Evolutionary conservation across 192 early-diverging fungal species (phyloP), one percentile per base, ranked within the genome.

Genomic region (Linderina pennispora): DNA sequence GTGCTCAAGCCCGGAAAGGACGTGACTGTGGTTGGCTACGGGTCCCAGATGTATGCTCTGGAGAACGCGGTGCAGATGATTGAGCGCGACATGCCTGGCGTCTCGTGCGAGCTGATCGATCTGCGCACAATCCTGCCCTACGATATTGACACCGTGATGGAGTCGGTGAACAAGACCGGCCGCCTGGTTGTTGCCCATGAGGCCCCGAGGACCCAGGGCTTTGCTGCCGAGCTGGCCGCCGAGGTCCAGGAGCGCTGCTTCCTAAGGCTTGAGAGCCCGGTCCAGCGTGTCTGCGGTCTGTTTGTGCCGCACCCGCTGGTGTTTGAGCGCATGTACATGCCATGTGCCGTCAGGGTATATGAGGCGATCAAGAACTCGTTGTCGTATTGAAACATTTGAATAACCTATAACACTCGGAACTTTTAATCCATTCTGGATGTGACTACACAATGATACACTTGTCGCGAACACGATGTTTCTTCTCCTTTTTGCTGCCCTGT

Each of bases 261-360:
- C 72, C 60, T 95, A 51, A 54, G 89, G 34, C 62, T 98, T 5
- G 90, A 98, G 47, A 82, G 87, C 3, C 95, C 95, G n/a, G 80
- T 94, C 19, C 77, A 88, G 58, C 74, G 95, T 14, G 86, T 98
- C 3, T 88, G 86, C 47, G 92, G 92, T 6, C 82, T 85, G 66
- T 86, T 87, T 64, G 85, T 84, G 6, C 95, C 95, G 2, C 96
- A 96, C 73, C 93, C 95, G 4, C 58, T 98, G 23, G 79, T 87
- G 6, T 96, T 82, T 77, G 95, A 98, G 55, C 86, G 86, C 62
- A 87, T 98, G 60, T 96, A 95, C 61, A 79, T 95, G 42, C 95
- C 95, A 3, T 82, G 82, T 40, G 81, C 84, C 44, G 80, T 88
- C 34, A 76, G 92, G 15, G 84, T 84, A 47, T 83, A 76, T 44